Evolutionary conservation across 768 basidiomycete genomes (phyloP).

Genomic region (Pluteus cervinus): DNA sequence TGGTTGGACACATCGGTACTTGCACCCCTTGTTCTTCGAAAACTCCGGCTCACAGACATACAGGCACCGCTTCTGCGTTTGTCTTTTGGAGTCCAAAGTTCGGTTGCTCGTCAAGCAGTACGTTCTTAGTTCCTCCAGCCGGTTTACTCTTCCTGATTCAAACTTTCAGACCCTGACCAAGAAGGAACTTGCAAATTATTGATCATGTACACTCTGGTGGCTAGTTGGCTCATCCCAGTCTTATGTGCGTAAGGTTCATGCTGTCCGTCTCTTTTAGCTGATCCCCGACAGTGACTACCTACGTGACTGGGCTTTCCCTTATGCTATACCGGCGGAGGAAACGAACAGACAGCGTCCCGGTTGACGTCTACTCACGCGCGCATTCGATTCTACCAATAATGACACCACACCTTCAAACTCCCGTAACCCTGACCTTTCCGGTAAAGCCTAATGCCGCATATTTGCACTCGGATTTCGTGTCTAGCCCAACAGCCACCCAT

Average conservation of each 20-base stretch:
- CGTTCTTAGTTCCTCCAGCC: not conserved
- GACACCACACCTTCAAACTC: not conserved
- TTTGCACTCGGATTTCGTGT: too few species aligned
- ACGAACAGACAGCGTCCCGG: not conserved
- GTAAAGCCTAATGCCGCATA: constrained; percentile 1
- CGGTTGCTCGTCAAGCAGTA: constrained; percentile 37
- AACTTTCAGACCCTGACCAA: constrained; percentile 28
- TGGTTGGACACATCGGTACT: constrained; percentile 40
- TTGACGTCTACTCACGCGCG: constrained; percentile 3
- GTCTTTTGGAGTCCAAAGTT: constrained; percentile 36
- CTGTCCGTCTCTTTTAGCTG: not conserved
- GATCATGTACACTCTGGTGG: constrained; percentile 40
- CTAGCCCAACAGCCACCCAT: too few species aligned
- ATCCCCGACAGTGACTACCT: constrained; percentile 26
- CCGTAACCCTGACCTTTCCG: constrained; percentile 1
- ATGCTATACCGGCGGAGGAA: constrained; percentile 27
- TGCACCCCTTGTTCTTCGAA: not conserved
- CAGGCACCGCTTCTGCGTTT: constrained; percentile 39
- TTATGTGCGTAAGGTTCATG: constrained; percentile 33
- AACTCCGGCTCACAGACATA: not conserved
- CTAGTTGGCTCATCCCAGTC: constrained; percentile 48
- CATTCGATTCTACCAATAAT: constrained; percentile 12
- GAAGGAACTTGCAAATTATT: constrained; percentile 42
- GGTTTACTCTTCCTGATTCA: not conserved
- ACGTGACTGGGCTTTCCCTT: constrained; percentile 33